Percentiles rank a stretch among this genome's conserved stretches.
phyloP scores from a whole-genome alignment of 2,329 filamentous ascomycete genomes.

The Alternaria dauci region DNA sequence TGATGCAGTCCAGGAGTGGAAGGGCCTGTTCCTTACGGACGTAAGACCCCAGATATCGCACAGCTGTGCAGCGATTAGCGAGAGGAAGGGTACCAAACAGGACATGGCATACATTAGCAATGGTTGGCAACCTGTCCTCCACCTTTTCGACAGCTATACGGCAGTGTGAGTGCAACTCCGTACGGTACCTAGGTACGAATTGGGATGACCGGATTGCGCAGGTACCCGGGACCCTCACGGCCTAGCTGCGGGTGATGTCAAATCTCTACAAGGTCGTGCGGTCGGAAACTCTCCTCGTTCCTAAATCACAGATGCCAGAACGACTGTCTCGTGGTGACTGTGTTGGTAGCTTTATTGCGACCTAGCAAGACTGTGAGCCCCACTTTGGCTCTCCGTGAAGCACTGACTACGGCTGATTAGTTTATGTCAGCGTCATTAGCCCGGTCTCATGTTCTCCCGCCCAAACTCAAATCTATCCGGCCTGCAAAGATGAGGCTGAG shows the following conservation, averaged over 20 bases:
- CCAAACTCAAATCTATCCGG: neutral
- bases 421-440: slow-evolving; percentile 12
- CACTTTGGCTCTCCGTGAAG: slow-evolving; percentile 3
- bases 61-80: slow-evolving; percentile 9
- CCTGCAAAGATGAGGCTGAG: neutral
- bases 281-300: no score
- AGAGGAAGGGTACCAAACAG: slow-evolving; percentile 3
- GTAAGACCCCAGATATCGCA: slow-evolving; percentile 1
- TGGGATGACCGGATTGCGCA: neutral
- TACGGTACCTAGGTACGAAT: neutral
- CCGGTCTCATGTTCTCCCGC: neutral
- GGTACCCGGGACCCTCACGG: neutral
- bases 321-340: neutral
- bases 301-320: neutral
- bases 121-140: neutral
- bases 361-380: slow-evolving; percentile 10
- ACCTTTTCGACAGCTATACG: neutral
- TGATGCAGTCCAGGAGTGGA: neutral
- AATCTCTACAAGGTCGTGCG: neutral
- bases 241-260: neutral
- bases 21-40: slow-evolving; percentile 8
- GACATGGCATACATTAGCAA: slow-evolving; percentile 5
- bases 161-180: no score
- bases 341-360: slow-evolving; percentile 3
- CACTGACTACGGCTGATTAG: slow-evolving; percentile 6